Evolutionary conservation across 192 early-diverging fungal species (phyloP), one percentile per base, ranked within the genome.

Genomic region (Cetraspora pellucida): DNA sequence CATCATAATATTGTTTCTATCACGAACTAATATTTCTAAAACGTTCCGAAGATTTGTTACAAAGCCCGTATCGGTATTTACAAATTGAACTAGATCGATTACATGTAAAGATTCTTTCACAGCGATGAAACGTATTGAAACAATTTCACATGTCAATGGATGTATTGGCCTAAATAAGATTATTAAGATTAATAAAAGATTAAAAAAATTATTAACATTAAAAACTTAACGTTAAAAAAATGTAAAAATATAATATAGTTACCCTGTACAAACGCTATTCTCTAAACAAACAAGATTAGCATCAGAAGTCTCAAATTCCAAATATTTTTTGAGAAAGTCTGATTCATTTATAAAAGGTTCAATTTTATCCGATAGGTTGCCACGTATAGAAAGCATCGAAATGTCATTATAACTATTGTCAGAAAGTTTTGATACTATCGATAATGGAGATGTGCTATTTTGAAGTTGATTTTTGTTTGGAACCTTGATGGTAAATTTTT

Each of bases 1-100:
- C 37, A 37, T 37, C 7, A 7, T 37, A 37, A 37, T 7, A 37
- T 37, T 7, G 37, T 2, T 37, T 37, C 37, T 37, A 37, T 7
- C 7, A 37, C 37, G 75, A 64, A 68, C 37, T 25, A 13, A 58
- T 27, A 72, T 55, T 54, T 72, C 70, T 25, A 72, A 37, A n/a
- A 76, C 74, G 43, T 87, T 85, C 11, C 88, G 74, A 44, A 89
- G 37, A 69, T 89, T 89, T 10, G 86, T 86, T 2, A 86, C 85
- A 74, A 87, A 89, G 54, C 88, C 88, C 9, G 88, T 87, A 71
- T 89, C 88, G 46, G 82, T 80, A 63, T 89, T 86, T 6, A 89
- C 86, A 13, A 89, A 59, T 55, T 87, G 85, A 3, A 89, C 79
- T 2, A 87, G 47, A 74, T 89, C 88, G 57, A 89, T 84, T n/a